phyloP scores from a whole-genome alignment of 1,284 basidiomycete genomes.

The Cryptococcus amylolentus region DNA sequence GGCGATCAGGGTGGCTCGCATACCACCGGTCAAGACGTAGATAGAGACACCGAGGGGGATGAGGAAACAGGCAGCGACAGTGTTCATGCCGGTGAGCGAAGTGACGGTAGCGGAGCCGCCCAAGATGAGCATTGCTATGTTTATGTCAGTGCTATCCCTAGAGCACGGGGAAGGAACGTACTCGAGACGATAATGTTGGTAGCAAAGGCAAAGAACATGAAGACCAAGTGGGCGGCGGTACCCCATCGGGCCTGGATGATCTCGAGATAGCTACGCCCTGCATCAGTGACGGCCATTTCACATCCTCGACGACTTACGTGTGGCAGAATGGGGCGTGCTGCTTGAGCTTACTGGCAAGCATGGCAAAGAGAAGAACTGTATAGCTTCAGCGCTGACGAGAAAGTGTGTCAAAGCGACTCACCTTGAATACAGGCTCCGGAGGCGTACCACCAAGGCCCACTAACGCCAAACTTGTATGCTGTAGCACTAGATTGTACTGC shows the following conservation, averaged over 20 bases:
- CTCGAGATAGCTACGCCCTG: slow-evolving; percentile 52
- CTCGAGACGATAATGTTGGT: slow-evolving; percentile 72
- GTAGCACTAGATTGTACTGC: slow-evolving; percentile 43
- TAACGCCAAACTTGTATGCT: slow-evolving; percentile 71
- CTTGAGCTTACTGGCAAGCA: slow-evolving; percentile 59
- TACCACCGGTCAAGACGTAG: slow-evolving; percentile 56
- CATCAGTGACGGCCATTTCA: slow-evolving; percentile 48
- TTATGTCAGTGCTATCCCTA: not conserved
- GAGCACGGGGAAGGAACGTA: slow-evolving; percentile 4
- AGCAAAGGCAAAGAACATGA: slow-evolving; percentile 72
- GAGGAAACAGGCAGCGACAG: slow-evolving; percentile 75
- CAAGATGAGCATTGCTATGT: slow-evolving; percentile 53
- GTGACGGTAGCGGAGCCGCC: slow-evolving; percentile 76
- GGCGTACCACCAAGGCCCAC: slow-evolving; percentile 52
- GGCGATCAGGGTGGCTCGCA: slow-evolving; percentile 53
- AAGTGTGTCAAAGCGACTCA: not conserved
- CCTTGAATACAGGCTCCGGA: not conserved
- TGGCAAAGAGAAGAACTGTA: slow-evolving; percentile 55
- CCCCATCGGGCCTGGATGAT: slow-evolving; percentile 72
- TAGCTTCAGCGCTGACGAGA: slow-evolving; percentile 8
- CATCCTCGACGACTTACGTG: slow-evolving; percentile 35
- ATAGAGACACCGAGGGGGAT: slow-evolving; percentile 48
- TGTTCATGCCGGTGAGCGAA: slow-evolving; percentile 74
- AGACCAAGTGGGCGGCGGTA: slow-evolving; percentile 64
- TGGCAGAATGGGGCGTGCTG: slow-evolving; percentile 53